Conservation (phyloP, 495 filamentous ascomycete genomes). For the Glutinoglossum americanum region DNA sequence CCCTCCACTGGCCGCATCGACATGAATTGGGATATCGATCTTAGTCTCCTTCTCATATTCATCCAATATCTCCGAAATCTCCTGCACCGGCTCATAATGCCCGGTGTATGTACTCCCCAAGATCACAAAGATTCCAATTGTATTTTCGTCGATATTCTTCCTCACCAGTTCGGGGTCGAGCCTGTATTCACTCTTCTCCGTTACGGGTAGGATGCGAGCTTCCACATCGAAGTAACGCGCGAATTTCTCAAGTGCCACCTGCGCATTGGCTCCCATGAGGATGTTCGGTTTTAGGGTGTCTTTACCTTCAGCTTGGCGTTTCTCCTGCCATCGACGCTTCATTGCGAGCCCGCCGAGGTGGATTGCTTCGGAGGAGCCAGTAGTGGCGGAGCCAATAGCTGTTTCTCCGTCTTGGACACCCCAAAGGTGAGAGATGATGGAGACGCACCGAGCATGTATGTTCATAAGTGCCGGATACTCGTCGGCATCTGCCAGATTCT, state of each 20-base stretch:
- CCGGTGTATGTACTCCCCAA: conserved; percentile 56
- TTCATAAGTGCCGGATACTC: conserved; percentile 58
- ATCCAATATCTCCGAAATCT: conserved; percentile 43
- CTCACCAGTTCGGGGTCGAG: conserved; percentile 41
- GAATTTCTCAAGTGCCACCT: conserved; percentile 54
- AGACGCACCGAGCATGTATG: conserved; percentile 49
- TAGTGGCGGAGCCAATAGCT: conserved; percentile 51
- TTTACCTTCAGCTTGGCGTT: conserved; percentile 34
- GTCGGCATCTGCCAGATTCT: conserved; percentile 49
- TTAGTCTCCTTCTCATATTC: conserved; percentile 41
- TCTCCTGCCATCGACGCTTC: conserved; percentile 60
- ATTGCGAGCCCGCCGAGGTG: conserved; percentile 57
- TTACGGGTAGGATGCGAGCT: conserved; percentile 45
- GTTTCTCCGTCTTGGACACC: conserved; percentile 39
- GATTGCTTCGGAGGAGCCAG: conserved; percentile 52
- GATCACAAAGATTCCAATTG: conserved; percentile 58
- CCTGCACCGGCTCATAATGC: conserved; percentile 55
- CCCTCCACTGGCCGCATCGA: conserved; percentile 50
- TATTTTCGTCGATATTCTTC: conserved; percentile 55
- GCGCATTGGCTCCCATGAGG: conserved; percentile 58
- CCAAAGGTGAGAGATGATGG: conserved; percentile 52
- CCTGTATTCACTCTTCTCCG: conserved; percentile 34
- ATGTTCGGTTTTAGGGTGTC: conserved; percentile 46
- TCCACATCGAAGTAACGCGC: conserved; percentile 64
- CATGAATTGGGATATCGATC: conserved; percentile 49